These are phyloP conservation scores for Cephaloascus fragrans DNA, from an alignment of 805 yeast genomes.

Conservation along the genomic window DNA sequence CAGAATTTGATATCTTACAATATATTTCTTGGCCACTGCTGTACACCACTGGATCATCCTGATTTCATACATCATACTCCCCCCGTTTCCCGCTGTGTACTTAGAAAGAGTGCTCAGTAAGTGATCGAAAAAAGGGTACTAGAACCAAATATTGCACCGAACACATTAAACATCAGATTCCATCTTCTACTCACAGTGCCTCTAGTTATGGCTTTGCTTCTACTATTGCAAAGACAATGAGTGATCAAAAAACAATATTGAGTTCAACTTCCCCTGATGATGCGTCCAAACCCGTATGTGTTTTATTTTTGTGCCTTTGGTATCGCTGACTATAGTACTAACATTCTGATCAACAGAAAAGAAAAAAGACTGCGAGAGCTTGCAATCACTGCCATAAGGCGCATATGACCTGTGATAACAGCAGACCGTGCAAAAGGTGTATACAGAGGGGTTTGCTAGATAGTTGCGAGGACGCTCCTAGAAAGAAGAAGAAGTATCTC, in stretches of 20 bases:
- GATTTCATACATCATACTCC: too few species aligned
- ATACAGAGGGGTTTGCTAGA: slow-evolving; percentile 53
- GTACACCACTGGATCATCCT: too few species aligned
- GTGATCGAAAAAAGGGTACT: too few species aligned
- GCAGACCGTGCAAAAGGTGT: slow-evolving; percentile 79
- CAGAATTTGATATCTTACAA: too few species aligned
- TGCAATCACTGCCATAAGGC: slow-evolving; percentile 87
- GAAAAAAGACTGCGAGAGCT: slow-evolving; percentile 73
- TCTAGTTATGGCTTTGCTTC: background rate
- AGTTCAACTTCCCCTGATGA: background rate
- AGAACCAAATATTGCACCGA: too few species aligned
- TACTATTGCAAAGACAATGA: background rate
- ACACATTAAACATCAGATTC: too few species aligned
- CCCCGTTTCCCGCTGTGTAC: too few species aligned
- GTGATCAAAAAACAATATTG: background rate
- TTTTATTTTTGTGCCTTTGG: too few species aligned
- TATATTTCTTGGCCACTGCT: too few species aligned
- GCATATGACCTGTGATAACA: slow-evolving; percentile 85
- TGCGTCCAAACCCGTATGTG: background rate
- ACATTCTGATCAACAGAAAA: too few species aligned
- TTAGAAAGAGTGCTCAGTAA: background rate
- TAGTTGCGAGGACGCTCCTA: slow-evolving; percentile 81
- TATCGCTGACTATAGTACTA: too few species aligned
- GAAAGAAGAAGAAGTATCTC: slow-evolving; percentile 77
- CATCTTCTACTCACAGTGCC: too few species aligned